A percentile compares a stretch with the other conserved stretches of the same genome.
phyloP scores from a whole-genome alignment of 306 rosid species.

The Lotus japonicus region DNA sequence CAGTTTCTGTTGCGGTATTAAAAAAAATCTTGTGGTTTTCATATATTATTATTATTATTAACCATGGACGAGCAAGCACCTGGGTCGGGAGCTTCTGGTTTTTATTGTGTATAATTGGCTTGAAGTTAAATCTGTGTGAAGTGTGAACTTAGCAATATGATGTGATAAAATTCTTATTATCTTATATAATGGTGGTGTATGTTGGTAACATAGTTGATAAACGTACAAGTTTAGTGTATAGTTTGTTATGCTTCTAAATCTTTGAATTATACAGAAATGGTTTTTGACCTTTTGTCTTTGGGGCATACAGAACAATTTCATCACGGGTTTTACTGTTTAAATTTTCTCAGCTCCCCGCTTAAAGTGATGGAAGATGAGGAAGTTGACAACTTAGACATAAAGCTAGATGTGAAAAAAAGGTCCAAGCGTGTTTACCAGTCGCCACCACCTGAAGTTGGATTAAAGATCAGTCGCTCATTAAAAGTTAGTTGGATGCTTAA shows the following conservation, averaged over 20 bases:
- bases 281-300: too few species aligned
- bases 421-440: conserved; percentile 94
- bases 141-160: not conserved
- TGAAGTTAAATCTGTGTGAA: not conserved
- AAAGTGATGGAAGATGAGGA: conserved; percentile 88
- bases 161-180: conserved; percentile 7
- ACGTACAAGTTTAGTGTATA: not conserved
- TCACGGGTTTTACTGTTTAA: not conserved
- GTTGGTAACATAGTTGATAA: not conserved
- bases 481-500: conserved; percentile 71
- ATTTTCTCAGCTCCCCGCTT: conserved; percentile 65
- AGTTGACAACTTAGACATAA: conserved; percentile 82
- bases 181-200: not conserved
- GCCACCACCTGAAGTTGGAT: conserved; percentile 82
- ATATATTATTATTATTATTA: too few species aligned
- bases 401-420: conserved; percentile 63
- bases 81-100: not conserved
- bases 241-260: not conserved
- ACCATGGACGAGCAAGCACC: not conserved
- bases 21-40: not conserved
- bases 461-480: conserved; percentile 87
- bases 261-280: too few species aligned
- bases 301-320: not conserved
- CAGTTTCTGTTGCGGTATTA: not conserved
- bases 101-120: not conserved